Base-by-base conservation (phyloP, 2,329 filamentous ascomycete species). In the Leptosphaerulina australis region DNA sequence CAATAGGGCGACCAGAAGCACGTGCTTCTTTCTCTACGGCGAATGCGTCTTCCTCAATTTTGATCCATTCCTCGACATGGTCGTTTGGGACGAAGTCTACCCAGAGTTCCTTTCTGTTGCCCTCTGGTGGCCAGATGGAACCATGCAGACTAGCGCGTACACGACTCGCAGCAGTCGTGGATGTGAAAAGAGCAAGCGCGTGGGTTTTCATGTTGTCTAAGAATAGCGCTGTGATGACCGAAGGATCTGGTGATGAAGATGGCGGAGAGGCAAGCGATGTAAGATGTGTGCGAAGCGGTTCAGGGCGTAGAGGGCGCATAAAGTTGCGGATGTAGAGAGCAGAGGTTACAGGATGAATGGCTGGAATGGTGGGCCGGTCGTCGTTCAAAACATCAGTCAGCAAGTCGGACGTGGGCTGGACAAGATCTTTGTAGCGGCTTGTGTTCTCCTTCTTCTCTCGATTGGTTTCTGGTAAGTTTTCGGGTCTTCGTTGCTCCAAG, bases 191-290 rank as follows among this genome's bases (percentile, higher is more conserved):
- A 28, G 87, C 88, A 66, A 97, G 89, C 7, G 91, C 91, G 70
- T 99, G 94, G 0, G 92, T 95, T 57, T 89, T 87, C 64, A 97
- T 89, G 24, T 81, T 80, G 69, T 97, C 93, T 29, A 97, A 80
- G 68, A 90, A 91, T 8, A 52, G 37, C 2, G 49, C 22, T 5
- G 43, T 24, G 1, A 52, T 9, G 10, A 83, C 74, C 26, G 82
- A 77, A 5, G 81, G 70, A 39, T 85, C 77, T 4, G 67, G 64
- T 1, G 78, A 72, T 2, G 79, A 71, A 15, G 76, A 70, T 1
- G 82, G 77, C 0, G 85, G 79, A 3, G 85, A 79, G 2, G 90
- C 90, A 30, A 97, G 81, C 5, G 81, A 76, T 33, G 83, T 69
- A 4, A 97, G 79, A 66, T 97, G 85, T 1, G 82, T 79, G 62